Conservation (phyloP, 495 filamentous ascomycete species). For the Neurospora cerealis region DNA sequence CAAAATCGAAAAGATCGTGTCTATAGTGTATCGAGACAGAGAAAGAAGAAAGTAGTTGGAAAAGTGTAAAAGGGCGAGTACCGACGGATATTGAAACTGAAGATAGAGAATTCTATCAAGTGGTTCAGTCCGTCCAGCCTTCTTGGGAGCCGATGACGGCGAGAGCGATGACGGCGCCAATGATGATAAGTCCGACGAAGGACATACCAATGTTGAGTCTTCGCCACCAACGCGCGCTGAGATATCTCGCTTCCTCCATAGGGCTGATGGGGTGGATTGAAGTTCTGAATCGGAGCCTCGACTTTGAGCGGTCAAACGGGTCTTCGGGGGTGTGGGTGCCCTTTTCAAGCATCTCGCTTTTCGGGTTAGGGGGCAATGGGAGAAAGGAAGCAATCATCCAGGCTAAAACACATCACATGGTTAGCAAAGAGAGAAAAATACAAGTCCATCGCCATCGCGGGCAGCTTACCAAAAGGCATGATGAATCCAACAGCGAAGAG, state of each 20-base stretch:
- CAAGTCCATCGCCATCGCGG: not conserved
- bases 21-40: not conserved
- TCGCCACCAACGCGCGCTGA: conserved; percentile 89
- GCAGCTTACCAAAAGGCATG: conserved; percentile 61
- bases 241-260: conserved; percentile 54
- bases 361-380: conserved; percentile 56
- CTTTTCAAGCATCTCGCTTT: conserved; percentile 33
- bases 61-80: not conserved
- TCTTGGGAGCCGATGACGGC: conserved; percentile 45
- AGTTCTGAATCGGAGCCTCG: conserved; percentile 27
- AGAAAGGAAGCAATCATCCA: conserved; percentile 84
- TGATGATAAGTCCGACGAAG: conserved; percentile 63
- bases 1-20: not conserved
- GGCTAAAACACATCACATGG: conserved; percentile 28
- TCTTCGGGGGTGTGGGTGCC: conserved; percentile 9
- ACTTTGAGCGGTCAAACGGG: conserved; percentile 25
- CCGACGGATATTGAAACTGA: not conserved
- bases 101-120: not conserved
- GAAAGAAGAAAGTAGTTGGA: not conserved
- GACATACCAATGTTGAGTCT: conserved; percentile 83
- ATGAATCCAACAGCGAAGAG: conserved; percentile 85
- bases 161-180: conserved; percentile 61
- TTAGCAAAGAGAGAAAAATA: conserved; percentile 1
- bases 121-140: conserved; percentile 19
- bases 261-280: conserved; percentile 15